phyloP scores from a whole-genome alignment of 1,284 basidiomycete species.

The Ganoderma sinense region DNA sequence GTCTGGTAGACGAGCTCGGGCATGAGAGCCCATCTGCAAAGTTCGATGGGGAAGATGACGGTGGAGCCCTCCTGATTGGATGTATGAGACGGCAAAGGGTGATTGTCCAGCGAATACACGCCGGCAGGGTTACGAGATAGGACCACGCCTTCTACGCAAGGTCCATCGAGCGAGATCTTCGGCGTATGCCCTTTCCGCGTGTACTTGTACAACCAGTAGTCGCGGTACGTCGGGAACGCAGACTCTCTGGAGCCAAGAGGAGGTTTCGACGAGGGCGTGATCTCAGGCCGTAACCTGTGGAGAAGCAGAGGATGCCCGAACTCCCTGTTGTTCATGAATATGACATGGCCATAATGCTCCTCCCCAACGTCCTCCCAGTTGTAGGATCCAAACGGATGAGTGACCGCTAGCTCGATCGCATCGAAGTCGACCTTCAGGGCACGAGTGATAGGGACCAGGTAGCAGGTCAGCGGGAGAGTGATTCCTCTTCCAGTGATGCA shows the following conservation, averaged over 20 bases:
- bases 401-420: constrained; percentile 56
- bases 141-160: constrained; percentile 60
- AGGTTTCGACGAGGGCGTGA: constrained; percentile 67
- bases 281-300: constrained; percentile 63
- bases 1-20: constrained; percentile 54
- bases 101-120: constrained; percentile 50
- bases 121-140: constrained; percentile 52
- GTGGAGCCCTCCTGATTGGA: not conserved
- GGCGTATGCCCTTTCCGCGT: constrained; percentile 50
- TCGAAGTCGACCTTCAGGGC: constrained; percentile 60
- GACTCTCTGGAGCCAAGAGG: constrained; percentile 56
- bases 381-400: constrained; percentile 54
- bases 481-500: constrained; percentile 67
- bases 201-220: constrained; percentile 66
- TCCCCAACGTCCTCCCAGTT: constrained; percentile 64
- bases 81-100: not conserved
- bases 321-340: constrained; percentile 63
- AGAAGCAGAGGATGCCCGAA: constrained; percentile 64
- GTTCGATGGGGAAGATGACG: constrained; percentile 57
- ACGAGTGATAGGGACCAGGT: constrained; percentile 65
- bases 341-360: constrained; percentile 50
- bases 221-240: constrained; percentile 58
- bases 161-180: constrained; percentile 59
- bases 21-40: constrained; percentile 60
- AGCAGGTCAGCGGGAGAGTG: constrained; percentile 57